Percentiles rank a stretch among this genome's conserved stretches.
phyloP scores from a whole-genome alignment of 2,329 filamentous ascomycete species.

The Periconia sp. region DNA sequence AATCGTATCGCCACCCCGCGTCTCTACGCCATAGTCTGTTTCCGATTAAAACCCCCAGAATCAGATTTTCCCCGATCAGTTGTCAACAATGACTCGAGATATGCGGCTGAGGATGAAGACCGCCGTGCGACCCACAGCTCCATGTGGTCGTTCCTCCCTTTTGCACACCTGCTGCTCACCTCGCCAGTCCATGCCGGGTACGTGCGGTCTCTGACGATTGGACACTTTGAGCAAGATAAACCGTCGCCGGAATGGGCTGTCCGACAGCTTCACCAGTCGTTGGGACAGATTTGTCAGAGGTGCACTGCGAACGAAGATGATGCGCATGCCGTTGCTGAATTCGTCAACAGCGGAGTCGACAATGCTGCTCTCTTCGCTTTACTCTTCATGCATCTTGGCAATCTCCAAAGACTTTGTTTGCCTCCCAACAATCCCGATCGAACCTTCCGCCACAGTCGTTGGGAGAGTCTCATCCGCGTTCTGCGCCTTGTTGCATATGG shows the following conservation, averaged over 20 bases:
- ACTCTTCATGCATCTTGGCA: background rate
- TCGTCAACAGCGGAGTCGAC: background rate
- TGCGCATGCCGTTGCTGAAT: background rate
- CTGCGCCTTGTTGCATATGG: background rate
- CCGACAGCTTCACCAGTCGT: background rate
- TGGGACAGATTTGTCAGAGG: background rate
- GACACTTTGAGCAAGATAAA: background rate
- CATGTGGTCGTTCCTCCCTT: background rate
- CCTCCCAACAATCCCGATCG: too few species aligned
- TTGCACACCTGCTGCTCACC: background rate
- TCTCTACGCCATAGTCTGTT: conserved; percentile 1
- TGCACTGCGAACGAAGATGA: background rate
- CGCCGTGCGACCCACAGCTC: too few species aligned
- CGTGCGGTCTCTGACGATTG: background rate
- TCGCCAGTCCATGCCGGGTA: conserved; percentile 2
- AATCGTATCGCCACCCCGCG: conserved; percentile 5
- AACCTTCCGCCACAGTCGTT: background rate
- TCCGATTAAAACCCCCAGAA: background rate
- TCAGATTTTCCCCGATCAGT: background rate
- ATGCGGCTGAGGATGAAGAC: too few species aligned
- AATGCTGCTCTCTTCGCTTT: background rate
- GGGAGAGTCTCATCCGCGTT: background rate
- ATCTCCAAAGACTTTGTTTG: background rate
- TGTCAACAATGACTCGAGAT: too few species aligned
- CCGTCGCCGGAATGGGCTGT: background rate